phyloP scores from a whole-genome alignment of 1,284 basidiomycete species.

The Trichosporon sp. region DNA sequence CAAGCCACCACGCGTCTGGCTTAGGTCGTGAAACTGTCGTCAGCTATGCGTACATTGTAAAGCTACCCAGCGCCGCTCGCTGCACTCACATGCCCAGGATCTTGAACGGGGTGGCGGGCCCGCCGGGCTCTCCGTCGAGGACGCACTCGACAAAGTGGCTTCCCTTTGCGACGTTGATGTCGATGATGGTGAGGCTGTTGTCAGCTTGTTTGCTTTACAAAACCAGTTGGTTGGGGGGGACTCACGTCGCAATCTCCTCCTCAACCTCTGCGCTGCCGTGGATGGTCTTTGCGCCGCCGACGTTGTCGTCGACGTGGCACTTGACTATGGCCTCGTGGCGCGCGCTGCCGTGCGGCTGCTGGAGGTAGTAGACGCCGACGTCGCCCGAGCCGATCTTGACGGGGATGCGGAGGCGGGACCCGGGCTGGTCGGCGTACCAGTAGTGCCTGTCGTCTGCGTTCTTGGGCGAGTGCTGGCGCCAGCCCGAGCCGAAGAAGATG shows the following conservation, averaged over 20 bases:
- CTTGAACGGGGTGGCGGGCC: constrained; percentile 62
- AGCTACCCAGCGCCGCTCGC: background rate
- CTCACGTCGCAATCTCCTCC: constrained; percentile 28
- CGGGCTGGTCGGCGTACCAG: constrained; percentile 65
- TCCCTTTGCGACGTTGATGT: constrained; percentile 65
- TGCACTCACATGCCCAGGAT: constrained; percentile 61
- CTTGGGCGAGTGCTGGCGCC: constrained; percentile 68
- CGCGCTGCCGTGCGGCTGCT: constrained; percentile 44
- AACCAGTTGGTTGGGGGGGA: no score
- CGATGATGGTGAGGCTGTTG: constrained; percentile 62
- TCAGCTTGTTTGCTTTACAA: constrained; percentile 28
- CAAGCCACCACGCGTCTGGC: background rate
- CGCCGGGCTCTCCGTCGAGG: constrained; percentile 70
- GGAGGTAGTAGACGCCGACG: constrained; percentile 51
- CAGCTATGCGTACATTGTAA: no score
- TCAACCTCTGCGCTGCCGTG: constrained; percentile 43
- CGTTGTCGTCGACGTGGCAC: constrained; percentile 53
- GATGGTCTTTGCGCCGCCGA: constrained; percentile 47
- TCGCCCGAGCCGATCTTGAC: constrained; percentile 49
- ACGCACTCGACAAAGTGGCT: constrained; percentile 78
- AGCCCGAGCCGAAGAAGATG: constrained; percentile 83
- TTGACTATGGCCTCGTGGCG: constrained; percentile 32
- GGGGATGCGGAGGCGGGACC: constrained; percentile 41
- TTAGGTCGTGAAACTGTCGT: constrained; percentile 13
- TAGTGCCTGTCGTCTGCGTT: constrained; percentile 64